Base-by-base conservation (phyloP, 371 early-diverging fungal species). In the Mucor irregularis region DNA sequence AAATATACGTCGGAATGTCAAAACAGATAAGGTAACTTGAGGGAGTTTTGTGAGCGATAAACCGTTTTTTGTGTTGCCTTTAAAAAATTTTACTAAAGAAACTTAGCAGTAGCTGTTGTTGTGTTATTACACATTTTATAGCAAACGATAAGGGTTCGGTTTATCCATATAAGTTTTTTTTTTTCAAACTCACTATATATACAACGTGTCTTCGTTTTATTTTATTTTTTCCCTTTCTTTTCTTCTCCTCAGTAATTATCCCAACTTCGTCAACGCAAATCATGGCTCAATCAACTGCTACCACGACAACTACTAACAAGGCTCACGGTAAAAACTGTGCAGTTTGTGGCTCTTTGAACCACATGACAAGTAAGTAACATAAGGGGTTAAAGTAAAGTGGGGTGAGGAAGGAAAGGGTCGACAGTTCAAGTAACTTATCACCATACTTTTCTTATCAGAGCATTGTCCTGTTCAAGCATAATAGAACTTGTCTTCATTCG, bases 301-400 rank as follows among this genome's bases (percentile, higher is more conserved):
- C 17, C 19, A 22, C 17, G 30, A 29, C 49, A 48, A 50, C 29
- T 40, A 44, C 1, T 51, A 40, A 25, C 43, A 33, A 62, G 2
- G 42, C 39, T 4, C 16, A 34, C 24, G 64, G 54, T 19, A 28
- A 21, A 21, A 30, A 35, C 4, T 72, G 72, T 34, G 59, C 56
- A 42, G 65, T 68, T 13, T 72, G 72, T 58, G 72, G 72, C 22
- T 72, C 72, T 25, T 37, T 30, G 6, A 46, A 54, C 45, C 72
- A 72, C 57, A 72, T 68, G 68, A 72, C 72, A 52, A 72, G 72
- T 72, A 63, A 58, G 68, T 64, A 14, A 29, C 22, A 14, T 16
- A 9, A 22, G 31, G 0, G 22, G 47, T 24, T 4, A 33, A 19
- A 8, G 24, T 30, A 14, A 33, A 46, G 16, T 2, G 3, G 19